A percentile compares a stretch with the other conserved stretches of the same genome.
These are phyloP conservation scores for Phytophthora aleatoria DNA, from an alignment of 352 stramenopile genomes.

Conservation along the genomic window DNA sequence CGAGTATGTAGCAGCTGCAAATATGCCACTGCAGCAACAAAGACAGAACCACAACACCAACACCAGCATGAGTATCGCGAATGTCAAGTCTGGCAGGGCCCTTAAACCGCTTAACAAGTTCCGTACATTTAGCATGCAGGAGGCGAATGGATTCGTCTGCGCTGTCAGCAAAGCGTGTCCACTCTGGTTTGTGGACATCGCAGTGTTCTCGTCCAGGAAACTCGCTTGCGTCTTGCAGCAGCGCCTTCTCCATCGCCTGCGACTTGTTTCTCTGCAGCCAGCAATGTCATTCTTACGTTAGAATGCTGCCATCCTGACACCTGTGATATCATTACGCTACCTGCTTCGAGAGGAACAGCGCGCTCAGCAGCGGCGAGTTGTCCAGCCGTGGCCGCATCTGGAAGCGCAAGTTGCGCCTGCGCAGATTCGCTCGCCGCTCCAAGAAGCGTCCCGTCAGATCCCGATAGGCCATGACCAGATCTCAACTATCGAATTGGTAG, in stretches of 20 bases:
- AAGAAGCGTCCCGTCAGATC: conserved; percentile 61
- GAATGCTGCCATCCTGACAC: not conserved
- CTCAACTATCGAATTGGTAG: conserved; percentile 5
- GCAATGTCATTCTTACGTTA: conserved; percentile 8
- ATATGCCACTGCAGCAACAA: conserved; percentile 63
- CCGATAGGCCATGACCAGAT: conserved; percentile 55
- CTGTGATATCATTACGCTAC: conserved; percentile 20
- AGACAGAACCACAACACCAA: not conserved
- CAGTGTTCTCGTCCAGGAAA: conserved; percentile 35
- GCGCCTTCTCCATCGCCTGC: conserved; percentile 61
- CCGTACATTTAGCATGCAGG: conserved; percentile 74
- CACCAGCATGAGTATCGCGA: not conserved
- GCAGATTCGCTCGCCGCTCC: conserved; percentile 46
- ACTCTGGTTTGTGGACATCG: conserved; percentile 55
- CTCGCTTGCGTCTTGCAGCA: conserved; percentile 65
- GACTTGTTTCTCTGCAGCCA: conserved; percentile 46
- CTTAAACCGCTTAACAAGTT: not conserved
- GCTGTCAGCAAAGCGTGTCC: conserved; percentile 64
- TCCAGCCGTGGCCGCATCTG: conserved; percentile 54
- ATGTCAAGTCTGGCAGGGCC: too few species aligned
- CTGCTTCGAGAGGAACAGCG: conserved; percentile 62
- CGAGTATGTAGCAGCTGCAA: conserved; percentile 78
- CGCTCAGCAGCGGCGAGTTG: conserved; percentile 41
- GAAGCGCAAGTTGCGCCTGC: conserved; percentile 64
- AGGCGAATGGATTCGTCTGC: conserved; percentile 70